Evolutionary conservation across 2,329 filamentous ascomycete genomes (phyloP).

Genomic region (Madurella fahalii): DNA sequence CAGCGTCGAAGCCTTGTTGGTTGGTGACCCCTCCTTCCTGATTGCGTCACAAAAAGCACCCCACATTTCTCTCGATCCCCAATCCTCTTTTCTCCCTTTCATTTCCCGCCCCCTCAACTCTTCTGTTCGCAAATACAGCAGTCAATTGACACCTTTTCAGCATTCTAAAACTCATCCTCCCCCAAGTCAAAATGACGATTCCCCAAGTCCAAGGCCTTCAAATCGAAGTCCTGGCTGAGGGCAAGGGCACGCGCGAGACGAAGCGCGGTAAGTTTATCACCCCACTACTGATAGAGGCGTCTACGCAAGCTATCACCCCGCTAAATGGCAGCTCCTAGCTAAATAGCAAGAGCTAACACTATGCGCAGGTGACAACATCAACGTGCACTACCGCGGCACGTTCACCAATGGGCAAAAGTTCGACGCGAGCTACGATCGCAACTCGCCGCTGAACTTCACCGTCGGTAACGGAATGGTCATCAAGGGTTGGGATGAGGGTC

Average conservation of each 20-base stretch:
- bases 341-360: neutral
- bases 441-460: conserved; percentile 32
- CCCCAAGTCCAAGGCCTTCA: conserved; percentile 23
- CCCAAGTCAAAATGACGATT: conserved; percentile 24
- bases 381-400: conserved; percentile 27
- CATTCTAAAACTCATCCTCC: neutral
- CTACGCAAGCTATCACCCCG: neutral
- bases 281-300: neutral
- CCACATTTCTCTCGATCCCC: conserved; percentile 4
- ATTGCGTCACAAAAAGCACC: conserved; percentile 19
- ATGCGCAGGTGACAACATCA: conserved; percentile 22
- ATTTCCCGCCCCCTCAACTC: neutral
- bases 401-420: conserved; percentile 25
- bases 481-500: conserved; percentile 29
- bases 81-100: neutral
- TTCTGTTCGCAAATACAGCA: neutral
- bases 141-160: conserved; percentile 12
- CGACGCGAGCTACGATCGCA: conserved; percentile 25
- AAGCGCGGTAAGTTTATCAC: conserved; percentile 21
- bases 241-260: conserved; percentile 22
- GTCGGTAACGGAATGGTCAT: conserved; percentile 27
- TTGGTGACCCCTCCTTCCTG: conserved; percentile 5
- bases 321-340: neutral
- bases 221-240: conserved; percentile 21
- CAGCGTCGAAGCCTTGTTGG: neutral